Base-by-base conservation (phyloP, 495 filamentous ascomycete genomes). In the Pseudomonodictys pantanalensis region DNA sequence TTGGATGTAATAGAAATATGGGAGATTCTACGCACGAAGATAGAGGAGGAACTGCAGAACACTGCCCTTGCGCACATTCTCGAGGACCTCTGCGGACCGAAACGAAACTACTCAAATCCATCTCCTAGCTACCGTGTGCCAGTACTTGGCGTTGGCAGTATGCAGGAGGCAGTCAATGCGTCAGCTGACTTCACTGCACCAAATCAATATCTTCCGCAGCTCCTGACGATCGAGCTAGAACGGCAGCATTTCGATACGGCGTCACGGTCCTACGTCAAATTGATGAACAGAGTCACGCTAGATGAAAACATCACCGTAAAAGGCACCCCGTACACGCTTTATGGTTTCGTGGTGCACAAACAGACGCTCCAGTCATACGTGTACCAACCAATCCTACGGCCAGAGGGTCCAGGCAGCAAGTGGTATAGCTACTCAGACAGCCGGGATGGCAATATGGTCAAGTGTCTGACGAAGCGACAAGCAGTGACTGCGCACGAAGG, bases 381-480 rank as follows among this genome's bases (percentile, higher is more conserved):
- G 28, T 87, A 84, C 71, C 81, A 82, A 62, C 79, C 81, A 39
- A 80, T 86, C 38, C 66, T 88, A 43, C 77, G 83, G 15, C 84
- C 85, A 10, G 76, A 76, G 18, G 81, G 83, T 1, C 79, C 78
- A 3, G 78, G 75, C 9, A 75, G 77, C 9, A 77, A 73, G 42
- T 88, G 84, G 84, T 73, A 86, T 41, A 78, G 75, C 24, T 88
- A 85, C 57, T 73, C 80, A 33, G 80, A 83, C 56, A 76, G 77
- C 43, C 80, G 75, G 35, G 76, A 77, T 28, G 79, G 79, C 30
- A 77, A 78, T 42, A 68, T 66, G 47, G 83, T 87, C 15, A 75
- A 79, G 39, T 79, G 79, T 54, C 63, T 85, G 62, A 86, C 84
- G 0, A 76, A 74, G 11, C 81, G 81, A 32, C 80, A 81, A 41